Conservation (phyloP, 176 grass and related monocot genomes). For the Eleusine indica region DNA sequence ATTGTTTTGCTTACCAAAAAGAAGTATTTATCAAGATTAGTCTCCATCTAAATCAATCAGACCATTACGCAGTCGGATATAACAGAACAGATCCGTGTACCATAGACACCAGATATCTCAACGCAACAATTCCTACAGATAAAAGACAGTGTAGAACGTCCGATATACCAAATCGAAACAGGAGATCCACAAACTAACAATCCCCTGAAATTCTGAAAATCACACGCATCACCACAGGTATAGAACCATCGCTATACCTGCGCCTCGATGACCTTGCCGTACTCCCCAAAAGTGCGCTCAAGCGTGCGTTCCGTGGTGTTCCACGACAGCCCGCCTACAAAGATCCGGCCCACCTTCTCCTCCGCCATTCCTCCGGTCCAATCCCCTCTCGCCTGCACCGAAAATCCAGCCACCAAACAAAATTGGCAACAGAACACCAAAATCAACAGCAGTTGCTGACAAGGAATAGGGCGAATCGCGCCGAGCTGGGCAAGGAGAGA, state of each 20-base stretch:
- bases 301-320: slow-evolving; percentile 80
- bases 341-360: slow-evolving; percentile 81
- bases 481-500: background rate
- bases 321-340: slow-evolving; percentile 87
- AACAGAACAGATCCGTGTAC: slow-evolving; percentile 13
- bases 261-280: slow-evolving; percentile 80
- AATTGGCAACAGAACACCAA: background rate
- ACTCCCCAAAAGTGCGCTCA: slow-evolving; percentile 63
- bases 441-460: background rate
- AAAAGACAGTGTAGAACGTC: background rate
- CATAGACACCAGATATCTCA: background rate
- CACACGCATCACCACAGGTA: background rate
- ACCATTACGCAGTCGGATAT: background rate
- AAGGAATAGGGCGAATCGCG: background rate
- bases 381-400: slow-evolving; percentile 35
- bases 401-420: background rate
- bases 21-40: background rate
- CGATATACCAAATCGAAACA: background rate
- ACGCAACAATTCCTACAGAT: background rate
- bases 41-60: background rate
- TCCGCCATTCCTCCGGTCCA: slow-evolving; percentile 50
- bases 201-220: background rate
- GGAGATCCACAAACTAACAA: background rate
- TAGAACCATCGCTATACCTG: slow-evolving; percentile 48
- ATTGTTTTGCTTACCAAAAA: background rate